Conservation (phyloP, 768 basidiomycete species). For the Tremella mesenterica region DNA sequence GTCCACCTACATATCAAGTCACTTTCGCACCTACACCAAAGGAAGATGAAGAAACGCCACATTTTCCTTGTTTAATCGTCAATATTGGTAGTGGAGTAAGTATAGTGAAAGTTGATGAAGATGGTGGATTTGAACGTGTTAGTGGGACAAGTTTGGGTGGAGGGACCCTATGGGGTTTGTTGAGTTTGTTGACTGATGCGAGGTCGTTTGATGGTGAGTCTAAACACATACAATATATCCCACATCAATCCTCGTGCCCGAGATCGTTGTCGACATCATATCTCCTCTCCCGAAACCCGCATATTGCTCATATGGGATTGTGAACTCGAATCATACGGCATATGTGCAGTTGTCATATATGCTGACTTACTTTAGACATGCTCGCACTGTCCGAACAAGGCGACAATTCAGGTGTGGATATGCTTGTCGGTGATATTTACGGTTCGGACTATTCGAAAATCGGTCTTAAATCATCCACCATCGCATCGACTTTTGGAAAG, state of each 20-base stretch:
- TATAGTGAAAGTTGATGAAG: slow-evolving; percentile 92
- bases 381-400: slow-evolving; percentile 84
- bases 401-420: slow-evolving; percentile 88
- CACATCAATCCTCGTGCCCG: not conserved
- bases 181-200: slow-evolving; percentile 90
- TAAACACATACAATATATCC: not conserved
- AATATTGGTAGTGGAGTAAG: slow-evolving; percentile 98
- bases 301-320: no score
- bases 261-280: not conserved
- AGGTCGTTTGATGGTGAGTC: slow-evolving; percentile 85
- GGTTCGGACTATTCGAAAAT: slow-evolving; percentile 93
- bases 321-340: not conserved
- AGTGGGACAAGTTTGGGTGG: slow-evolving; percentile 95
- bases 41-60: slow-evolving; percentile 55
- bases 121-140: slow-evolving; percentile 90
- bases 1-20: slow-evolving; percentile 80
- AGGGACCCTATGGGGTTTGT: slow-evolving; percentile 90
- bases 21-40: slow-evolving; percentile 60
- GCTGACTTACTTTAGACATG: slow-evolving; percentile 62
- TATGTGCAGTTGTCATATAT: not conserved
- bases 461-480: slow-evolving; percentile 94
- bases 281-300: not conserved
- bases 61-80: slow-evolving; percentile 89
- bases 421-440: slow-evolving; percentile 99
- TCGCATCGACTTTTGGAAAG: slow-evolving; percentile 96